Evolutionary conservation across 1,284 basidiomycete genomes (phyloP).

Genomic region (Cerrena zonata): DNA sequence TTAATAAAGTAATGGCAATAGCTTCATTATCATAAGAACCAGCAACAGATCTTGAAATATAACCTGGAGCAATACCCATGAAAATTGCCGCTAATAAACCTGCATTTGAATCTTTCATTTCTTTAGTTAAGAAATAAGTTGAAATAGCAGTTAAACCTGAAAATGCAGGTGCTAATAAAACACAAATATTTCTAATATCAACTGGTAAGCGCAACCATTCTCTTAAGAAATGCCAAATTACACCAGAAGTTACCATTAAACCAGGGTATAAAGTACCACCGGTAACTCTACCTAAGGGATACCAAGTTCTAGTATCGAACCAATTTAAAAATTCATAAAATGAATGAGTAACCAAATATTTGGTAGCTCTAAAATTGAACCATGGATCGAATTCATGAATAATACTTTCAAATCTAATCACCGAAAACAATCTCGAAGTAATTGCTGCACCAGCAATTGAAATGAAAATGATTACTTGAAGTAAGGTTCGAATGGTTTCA

Average conservation of each 20-base stretch:
- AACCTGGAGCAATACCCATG: slow-evolving; percentile 95
- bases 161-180: slow-evolving; percentile 93
- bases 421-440: slow-evolving; percentile 92
- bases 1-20: slow-evolving; percentile 98
- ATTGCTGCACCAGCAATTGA: slow-evolving; percentile 91
- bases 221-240: slow-evolving; percentile 89
- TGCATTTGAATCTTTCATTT: slow-evolving; percentile 90
- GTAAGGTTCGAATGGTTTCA: slow-evolving; percentile 75
- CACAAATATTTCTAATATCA: slow-evolving; percentile 96
- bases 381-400: slow-evolving; percentile 99
- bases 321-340: slow-evolving; percentile 97
- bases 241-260: slow-evolving; percentile 93
- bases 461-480: slow-evolving; percentile 80
- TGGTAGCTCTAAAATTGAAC: slow-evolving; percentile 96
- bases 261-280: slow-evolving; percentile 98
- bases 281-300: slow-evolving; percentile 94
- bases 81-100: slow-evolving; percentile 96
- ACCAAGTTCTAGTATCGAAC: slow-evolving; percentile 99
- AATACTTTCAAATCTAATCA: slow-evolving; percentile 96
- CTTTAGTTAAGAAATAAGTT: slow-evolving; percentile 91
- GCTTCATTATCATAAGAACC: slow-evolving; percentile 99
- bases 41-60: slow-evolving; percentile 97
- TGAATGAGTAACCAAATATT: slow-evolving; percentile 19
- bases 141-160: slow-evolving; percentile 96
- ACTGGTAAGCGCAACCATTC: slow-evolving; percentile 89